A percentile compares a stretch with the other conserved stretches of the same genome.
phyloP scores from a whole-genome alignment of 768 basidiomycete species.

The Trametes coccinea region DNA sequence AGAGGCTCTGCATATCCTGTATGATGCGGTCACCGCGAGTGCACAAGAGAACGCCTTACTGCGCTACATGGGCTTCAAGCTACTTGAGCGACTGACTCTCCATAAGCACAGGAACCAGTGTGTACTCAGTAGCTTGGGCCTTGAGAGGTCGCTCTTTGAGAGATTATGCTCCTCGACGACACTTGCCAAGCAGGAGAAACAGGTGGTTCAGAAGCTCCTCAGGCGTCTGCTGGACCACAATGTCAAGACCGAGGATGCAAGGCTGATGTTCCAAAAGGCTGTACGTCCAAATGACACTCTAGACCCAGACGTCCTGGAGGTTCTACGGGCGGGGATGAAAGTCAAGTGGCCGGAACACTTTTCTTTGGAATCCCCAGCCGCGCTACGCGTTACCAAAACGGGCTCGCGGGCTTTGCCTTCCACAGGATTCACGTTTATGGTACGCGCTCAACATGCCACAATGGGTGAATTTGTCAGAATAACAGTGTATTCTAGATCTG shows the following conservation, averaged over 20 bases:
- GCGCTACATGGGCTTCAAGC: slow-evolving; percentile 56
- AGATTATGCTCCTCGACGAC: slow-evolving; percentile 38
- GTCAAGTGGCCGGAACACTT: slow-evolving; percentile 81
- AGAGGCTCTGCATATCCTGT: slow-evolving; percentile 60
- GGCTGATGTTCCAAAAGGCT: slow-evolving; percentile 59
- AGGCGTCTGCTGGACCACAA: slow-evolving; percentile 77
- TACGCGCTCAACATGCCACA: slow-evolving; percentile 28
- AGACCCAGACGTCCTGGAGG: slow-evolving; percentile 65
- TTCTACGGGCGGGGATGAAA: slow-evolving; percentile 70
- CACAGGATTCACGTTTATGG: slow-evolving; percentile 75
- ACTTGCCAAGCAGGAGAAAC: slow-evolving; percentile 50
- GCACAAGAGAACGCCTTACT: slow-evolving; percentile 39
- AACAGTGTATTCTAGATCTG: slow-evolving; percentile 43
- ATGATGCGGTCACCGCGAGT: slow-evolving; percentile 45
- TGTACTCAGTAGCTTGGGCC: slow-evolving; percentile 57
- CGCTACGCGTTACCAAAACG: slow-evolving; percentile 50
- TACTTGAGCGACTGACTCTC: slow-evolving; percentile 62
- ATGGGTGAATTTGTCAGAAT: slow-evolving; percentile 3
- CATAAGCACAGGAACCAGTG: slow-evolving; percentile 71
- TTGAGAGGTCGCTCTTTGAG: slow-evolving; percentile 54
- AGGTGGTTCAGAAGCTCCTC: slow-evolving; percentile 60
- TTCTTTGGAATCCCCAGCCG: slow-evolving; percentile 58
- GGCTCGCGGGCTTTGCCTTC: slow-evolving; percentile 53
- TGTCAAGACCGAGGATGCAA: slow-evolving; percentile 61
- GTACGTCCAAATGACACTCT: slow-evolving; percentile 51